Percentiles rank a stretch among this genome's conserved stretches.
These are phyloP conservation scores for Cicer pinnatifidum DNA, from an alignment of 306 rosid species.

Conservation along the genomic window DNA sequence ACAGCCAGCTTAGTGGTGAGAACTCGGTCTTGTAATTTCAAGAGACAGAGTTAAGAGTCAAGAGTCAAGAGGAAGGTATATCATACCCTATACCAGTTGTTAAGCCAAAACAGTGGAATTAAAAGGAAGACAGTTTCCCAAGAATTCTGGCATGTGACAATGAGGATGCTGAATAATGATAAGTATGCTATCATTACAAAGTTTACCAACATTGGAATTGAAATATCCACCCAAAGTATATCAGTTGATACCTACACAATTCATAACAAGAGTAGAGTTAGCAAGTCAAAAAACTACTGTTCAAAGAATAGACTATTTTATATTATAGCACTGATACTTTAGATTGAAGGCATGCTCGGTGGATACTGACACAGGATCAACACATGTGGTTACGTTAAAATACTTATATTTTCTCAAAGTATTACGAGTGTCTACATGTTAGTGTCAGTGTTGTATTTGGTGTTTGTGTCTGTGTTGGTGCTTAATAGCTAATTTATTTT, in stretches of 20 bases:
- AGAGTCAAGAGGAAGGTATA: background rate
- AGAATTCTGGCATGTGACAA: slow-evolving; percentile 69
- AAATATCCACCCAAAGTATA: slow-evolving; percentile 68
- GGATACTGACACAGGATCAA: no score
- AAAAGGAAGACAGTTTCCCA: slow-evolving; percentile 82
- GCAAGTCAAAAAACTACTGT: background rate
- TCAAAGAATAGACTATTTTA: background rate
- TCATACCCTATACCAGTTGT: slow-evolving; percentile 84
- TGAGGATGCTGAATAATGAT: slow-evolving; percentile 54
- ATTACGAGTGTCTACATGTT: no score
- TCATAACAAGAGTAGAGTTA: slow-evolving; percentile 23
- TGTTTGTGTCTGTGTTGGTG: no score
- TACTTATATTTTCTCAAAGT: no score
- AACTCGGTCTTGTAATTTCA: no score
- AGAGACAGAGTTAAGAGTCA: no score
- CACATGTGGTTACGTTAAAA: no score
- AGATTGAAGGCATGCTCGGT: no score
- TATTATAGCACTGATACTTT: no score
- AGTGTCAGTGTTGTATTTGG: no score
- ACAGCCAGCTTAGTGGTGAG: no score
- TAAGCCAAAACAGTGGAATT: slow-evolving; percentile 76
- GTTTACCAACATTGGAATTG: slow-evolving; percentile 64
- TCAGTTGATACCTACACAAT: slow-evolving; percentile 76
- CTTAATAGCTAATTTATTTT: no score
- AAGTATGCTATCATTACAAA: slow-evolving; percentile 53